These are phyloP conservation scores for Aspergillus amoenus DNA, from an alignment of 2,329 filamentous ascomycete species.

Conservation along the genomic window DNA sequence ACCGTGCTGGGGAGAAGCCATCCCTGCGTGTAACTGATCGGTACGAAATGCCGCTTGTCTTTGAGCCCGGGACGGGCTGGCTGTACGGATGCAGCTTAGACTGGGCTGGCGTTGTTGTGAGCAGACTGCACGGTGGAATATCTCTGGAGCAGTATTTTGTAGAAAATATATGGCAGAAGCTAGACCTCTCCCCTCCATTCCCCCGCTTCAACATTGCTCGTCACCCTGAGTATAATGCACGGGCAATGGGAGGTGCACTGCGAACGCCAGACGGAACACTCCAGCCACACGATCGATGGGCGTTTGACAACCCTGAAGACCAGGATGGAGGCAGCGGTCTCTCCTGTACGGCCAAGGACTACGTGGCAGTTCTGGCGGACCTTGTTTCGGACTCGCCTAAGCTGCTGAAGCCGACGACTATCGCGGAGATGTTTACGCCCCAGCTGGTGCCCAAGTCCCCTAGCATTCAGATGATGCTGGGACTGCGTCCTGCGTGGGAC, in stretches of 20 bases:
- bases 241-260: not conserved
- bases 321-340: constrained; percentile 1
- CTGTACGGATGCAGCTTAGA: constrained; percentile 8
- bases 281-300: not conserved
- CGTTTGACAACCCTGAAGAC: constrained; percentile 1
- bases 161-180: constrained; percentile 1
- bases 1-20: not conserved
- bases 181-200: not conserved
- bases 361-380: not conserved
- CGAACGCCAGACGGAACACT: not conserved
- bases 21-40: not conserved
- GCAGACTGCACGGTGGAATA: not conserved
- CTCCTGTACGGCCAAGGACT: not conserved
- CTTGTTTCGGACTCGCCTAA: not conserved
- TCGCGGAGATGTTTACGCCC: constrained; percentile 6
- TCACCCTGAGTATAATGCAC: not conserved
- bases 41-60: constrained; percentile 1
- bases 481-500: constrained; percentile 1
- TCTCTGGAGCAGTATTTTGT: constrained; percentile 5
- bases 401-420: not conserved
- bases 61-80: constrained; percentile 6
- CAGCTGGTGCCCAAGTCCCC: not conserved
- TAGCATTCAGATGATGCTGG: constrained; percentile 2
- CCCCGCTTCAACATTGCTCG: constrained; percentile 1
- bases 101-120: constrained; percentile 8